A percentile compares a stretch with the other conserved stretches of the same genome.
Conservation (phyloP, 768 basidiomycete species). For the Lactarius psammicola region DNA sequence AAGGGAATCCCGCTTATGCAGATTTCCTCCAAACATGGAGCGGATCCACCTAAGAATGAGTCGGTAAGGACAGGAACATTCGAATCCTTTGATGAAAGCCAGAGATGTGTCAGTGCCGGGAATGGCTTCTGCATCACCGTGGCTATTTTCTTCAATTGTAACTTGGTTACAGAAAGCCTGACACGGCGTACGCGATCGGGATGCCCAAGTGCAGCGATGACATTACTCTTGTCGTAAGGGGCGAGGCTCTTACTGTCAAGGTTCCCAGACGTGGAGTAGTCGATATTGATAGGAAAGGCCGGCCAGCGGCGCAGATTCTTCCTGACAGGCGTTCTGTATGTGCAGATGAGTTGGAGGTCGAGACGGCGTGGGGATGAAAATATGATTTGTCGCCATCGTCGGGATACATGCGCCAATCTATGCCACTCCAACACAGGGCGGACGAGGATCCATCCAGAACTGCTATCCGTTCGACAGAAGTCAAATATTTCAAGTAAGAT, state of each 20-base stretch:
- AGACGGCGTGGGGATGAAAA: conserved; percentile 6
- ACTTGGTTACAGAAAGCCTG: neutral
- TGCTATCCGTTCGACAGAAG: neutral
- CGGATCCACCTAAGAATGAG: neutral
- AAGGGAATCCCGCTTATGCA: neutral
- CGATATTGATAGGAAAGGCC: conserved; percentile 4
- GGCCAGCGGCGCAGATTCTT: conserved; percentile 7
- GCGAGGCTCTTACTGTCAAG: neutral
- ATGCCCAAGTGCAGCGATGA: conserved; percentile 2
- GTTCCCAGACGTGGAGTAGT: neutral
- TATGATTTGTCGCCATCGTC: conserved; percentile 2
- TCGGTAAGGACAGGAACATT: neutral
- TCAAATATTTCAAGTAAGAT: neutral
- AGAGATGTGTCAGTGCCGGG: neutral
- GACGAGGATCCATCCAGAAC: neutral
- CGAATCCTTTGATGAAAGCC: neutral
- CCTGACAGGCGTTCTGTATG: conserved; percentile 4
- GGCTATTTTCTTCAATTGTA: neutral
- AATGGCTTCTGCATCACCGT: conserved; percentile 3
- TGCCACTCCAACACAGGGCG: neutral
- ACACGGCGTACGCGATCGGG: neutral
- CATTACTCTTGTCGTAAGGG: neutral
- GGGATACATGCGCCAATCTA: neutral
- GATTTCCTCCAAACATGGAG: neutral
- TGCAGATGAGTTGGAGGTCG: conserved; percentile 4